Evolutionary conservation across 1,284 basidiomycete genomes (phyloP).

Genomic region (Puccinia polysora): DNA sequence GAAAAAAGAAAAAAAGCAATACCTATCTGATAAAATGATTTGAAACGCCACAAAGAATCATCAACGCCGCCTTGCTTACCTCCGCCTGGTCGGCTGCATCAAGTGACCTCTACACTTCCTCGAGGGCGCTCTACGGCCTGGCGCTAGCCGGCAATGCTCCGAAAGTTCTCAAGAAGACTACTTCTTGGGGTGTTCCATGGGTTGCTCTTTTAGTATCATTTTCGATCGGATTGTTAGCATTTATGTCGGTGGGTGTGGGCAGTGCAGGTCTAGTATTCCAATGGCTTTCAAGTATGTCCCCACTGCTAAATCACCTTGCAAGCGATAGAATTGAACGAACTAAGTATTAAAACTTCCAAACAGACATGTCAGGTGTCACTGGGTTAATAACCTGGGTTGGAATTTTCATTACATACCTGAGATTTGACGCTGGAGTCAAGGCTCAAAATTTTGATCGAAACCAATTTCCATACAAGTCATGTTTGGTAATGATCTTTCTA

Average conservation of each 20-base stretch:
- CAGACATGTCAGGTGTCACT: slow-evolving; percentile 56
- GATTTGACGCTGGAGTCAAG: slow-evolving; percentile 71
- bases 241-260: slow-evolving; percentile 61
- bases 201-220: slow-evolving; percentile 66
- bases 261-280: slow-evolving; percentile 66
- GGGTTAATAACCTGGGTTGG: slow-evolving; percentile 78
- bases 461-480: slow-evolving; percentile 64
- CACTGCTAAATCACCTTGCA: too few relatives aligned
- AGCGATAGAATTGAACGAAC: too few relatives aligned
- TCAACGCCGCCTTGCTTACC: slow-evolving; percentile 78
- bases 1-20: too few relatives aligned
- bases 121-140: slow-evolving; percentile 65
- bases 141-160: slow-evolving; percentile 74
- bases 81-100: slow-evolving; percentile 82
- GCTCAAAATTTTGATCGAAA: slow-evolving; percentile 67
- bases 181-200: slow-evolving; percentile 69
- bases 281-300: slow-evolving; percentile 64
- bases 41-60: slow-evolving; percentile 54
- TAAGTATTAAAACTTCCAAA: too few relatives aligned
- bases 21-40: too few relatives aligned
- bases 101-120: slow-evolving; percentile 72
- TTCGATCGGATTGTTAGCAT: slow-evolving; percentile 67
- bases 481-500: slow-evolving; percentile 56
- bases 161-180: slow-evolving; percentile 65
- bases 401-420: slow-evolving; percentile 71